phyloP scores from a whole-genome alignment of 768 basidiomycete genomes.

The Mycena maculata region DNA sequence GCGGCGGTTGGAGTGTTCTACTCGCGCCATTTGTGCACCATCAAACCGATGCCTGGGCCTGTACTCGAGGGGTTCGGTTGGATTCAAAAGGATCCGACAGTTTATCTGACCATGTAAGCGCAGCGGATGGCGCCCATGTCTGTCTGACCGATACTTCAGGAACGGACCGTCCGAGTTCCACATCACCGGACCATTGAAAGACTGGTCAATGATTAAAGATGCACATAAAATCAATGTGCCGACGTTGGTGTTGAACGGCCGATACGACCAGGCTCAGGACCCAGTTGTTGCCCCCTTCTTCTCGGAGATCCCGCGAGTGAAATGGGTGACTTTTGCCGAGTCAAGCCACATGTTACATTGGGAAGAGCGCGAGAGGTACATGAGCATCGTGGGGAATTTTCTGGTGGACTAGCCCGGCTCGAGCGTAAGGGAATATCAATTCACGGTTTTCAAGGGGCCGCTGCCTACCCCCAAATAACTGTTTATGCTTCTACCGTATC shows the following conservation, averaged over 20 bases:
- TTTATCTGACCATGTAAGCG: slow-evolving; percentile 48
- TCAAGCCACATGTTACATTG: slow-evolving; percentile 51
- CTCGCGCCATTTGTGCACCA: slow-evolving; percentile 39
- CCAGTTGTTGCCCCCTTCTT: slow-evolving; percentile 48
- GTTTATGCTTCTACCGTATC: too few species aligned
- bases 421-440: too few species aligned
- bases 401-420: background rate
- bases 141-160: slow-evolving; percentile 1
- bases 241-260: slow-evolving; percentile 52
- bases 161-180: slow-evolving; percentile 41
- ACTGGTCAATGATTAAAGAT: slow-evolving; percentile 49
- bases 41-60: slow-evolving; percentile 44
- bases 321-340: slow-evolving; percentile 51
- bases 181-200: slow-evolving; percentile 47
- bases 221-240: slow-evolving; percentile 47
- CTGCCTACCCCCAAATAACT: too few species aligned
- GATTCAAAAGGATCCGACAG: slow-evolving; percentile 49
- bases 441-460: too few species aligned
- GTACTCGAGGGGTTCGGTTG: slow-evolving; percentile 37
- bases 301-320: slow-evolving; percentile 43
- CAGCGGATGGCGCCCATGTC: too few species aligned
- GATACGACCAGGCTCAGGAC: slow-evolving; percentile 51
- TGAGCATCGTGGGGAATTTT: slow-evolving; percentile 42
- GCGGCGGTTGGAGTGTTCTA: slow-evolving; percentile 44
- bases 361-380: slow-evolving; percentile 51